These are phyloP conservation scores for Talaromyces sp. DNA, from an alignment of 2,329 filamentous ascomycete genomes.

Conservation along the genomic window DNA sequence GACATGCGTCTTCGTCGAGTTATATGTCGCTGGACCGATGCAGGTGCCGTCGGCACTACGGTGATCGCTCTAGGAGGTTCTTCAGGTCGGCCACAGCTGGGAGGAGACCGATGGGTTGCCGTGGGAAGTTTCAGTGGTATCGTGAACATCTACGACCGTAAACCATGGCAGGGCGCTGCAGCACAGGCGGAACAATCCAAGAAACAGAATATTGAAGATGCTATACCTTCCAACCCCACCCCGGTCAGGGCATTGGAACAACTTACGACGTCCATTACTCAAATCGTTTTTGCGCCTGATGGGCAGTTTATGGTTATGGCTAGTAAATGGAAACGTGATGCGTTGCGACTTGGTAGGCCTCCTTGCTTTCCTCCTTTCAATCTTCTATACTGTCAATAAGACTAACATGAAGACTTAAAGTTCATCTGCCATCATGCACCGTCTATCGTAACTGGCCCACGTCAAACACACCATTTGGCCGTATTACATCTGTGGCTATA, in stretches of 20 bases:
- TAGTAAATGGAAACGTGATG: conserved; percentile 82
- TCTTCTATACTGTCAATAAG: not conserved
- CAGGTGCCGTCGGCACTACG: conserved; percentile 81
- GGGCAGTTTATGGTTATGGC: conserved; percentile 85
- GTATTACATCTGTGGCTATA: conserved; percentile 71
- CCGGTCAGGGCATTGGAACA: conserved; percentile 75
- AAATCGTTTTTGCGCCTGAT: conserved; percentile 76
- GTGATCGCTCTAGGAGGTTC: conserved; percentile 67
- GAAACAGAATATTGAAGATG: conserved; percentile 29
- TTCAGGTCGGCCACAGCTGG: conserved; percentile 42
- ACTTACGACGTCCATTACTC: conserved; percentile 76
- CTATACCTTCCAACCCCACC: conserved; percentile 62
- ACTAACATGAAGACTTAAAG: not conserved
- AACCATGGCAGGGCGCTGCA: conserved; percentile 50
- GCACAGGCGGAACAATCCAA: conserved; percentile 25
- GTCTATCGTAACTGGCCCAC: conserved; percentile 98
- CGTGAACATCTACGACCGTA: conserved; percentile 87
- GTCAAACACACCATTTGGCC: conserved; percentile 76
- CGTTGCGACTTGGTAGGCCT: conserved; percentile 59
- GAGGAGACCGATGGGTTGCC: conserved; percentile 82
- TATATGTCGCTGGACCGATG: conserved; percentile 79
- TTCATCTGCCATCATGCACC: conserved; percentile 85
- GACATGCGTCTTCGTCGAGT: conserved; percentile 64
- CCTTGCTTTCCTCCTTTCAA: not conserved
- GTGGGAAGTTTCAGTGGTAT: conserved; percentile 82